These are phyloP conservation scores for Fusarium incarnatum DNA, from an alignment of 2,329 filamentous ascomycete genomes.

Conservation along the genomic window DNA sequence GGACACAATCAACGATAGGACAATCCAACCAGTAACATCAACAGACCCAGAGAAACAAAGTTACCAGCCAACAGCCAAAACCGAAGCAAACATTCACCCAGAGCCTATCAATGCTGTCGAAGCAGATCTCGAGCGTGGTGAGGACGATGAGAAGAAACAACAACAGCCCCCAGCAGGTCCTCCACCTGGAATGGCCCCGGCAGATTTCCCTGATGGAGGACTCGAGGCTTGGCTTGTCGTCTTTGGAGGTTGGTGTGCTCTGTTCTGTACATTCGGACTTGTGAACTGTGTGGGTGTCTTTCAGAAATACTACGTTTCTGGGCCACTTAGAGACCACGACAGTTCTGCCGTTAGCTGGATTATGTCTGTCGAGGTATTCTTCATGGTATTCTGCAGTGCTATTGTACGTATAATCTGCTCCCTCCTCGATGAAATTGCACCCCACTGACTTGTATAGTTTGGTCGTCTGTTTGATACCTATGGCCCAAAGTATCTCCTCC, in stretches of 20 bases:
- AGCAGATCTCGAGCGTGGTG: conserved; percentile 45
- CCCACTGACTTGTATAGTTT: conserved; percentile 46
- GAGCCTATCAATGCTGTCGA: conserved; percentile 48
- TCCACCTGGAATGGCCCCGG: conserved; percentile 55
- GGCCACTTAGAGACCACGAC: conserved; percentile 60
- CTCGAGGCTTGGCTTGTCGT: conserved; percentile 68
- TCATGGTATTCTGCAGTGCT: conserved; percentile 62
- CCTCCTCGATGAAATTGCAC: conserved; percentile 15
- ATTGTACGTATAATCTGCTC: conserved; percentile 52
- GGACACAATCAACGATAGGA: conserved; percentile 42
- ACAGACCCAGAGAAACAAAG: conserved; percentile 27
- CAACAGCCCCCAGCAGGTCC: conserved; percentile 33
- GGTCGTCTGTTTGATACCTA: conserved; percentile 74
- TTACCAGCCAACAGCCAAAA: conserved; percentile 19
- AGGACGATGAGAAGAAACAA: conserved; percentile 21
- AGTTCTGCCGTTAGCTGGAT: conserved; percentile 70
- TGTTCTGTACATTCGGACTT: conserved; percentile 60
- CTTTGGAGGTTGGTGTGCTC: conserved; percentile 57
- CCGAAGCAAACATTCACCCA: conserved; percentile 35
- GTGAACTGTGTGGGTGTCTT: conserved; percentile 65
- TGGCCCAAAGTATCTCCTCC: conserved; percentile 69
- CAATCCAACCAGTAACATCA: conserved; percentile 6
- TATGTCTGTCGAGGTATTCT: conserved; percentile 63
- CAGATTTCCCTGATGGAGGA: conserved; percentile 71
- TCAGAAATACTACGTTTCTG: conserved; percentile 67